These are phyloP conservation scores for Spraguea lophii DNA, from an alignment of 371 early-diverging fungal species.

Conservation along the genomic window DNA sequence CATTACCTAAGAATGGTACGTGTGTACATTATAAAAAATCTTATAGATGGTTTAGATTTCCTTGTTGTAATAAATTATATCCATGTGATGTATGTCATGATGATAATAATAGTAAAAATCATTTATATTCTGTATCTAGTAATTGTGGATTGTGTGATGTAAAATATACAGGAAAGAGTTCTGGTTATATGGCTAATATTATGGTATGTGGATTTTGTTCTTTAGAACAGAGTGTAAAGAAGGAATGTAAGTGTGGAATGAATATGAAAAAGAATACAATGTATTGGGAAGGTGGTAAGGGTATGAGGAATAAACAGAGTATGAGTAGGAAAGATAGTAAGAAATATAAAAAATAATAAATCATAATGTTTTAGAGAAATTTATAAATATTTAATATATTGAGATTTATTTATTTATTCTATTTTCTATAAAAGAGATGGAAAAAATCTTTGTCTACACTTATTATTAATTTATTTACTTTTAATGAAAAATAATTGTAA, in stretches of 20 bases:
- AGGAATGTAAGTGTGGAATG: constrained; percentile 51
- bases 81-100: constrained; percentile 84
- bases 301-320: constrained; percentile 54
- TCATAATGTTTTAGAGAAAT: no score
- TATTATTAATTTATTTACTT: no score
- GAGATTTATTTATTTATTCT: no score
- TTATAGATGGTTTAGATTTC: constrained; percentile 78
- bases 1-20: constrained; percentile 52
- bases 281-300: constrained; percentile 90
- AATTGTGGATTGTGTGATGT: constrained; percentile 47
- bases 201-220: constrained; percentile 79
- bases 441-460: no score
- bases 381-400: no score
- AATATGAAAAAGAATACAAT: constrained; percentile 47
- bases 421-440: no score
- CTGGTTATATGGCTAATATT: constrained; percentile 53
- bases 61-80: constrained; percentile 62
- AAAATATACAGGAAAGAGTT: no score
- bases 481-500: no score
- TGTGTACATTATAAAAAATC: constrained; percentile 75
- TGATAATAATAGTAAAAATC: constrained; percentile 52
- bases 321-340: constrained; percentile 61
- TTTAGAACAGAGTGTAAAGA: constrained; percentile 55
- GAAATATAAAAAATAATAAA: constrained; percentile 44
- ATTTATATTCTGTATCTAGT: no score